A percentile compares a stretch with the other conserved stretches of the same genome.
Evolutionary conservation across 2,329 filamentous ascomycete species (phyloP).

Genomic region (Cladobotryum protrusum): DNA sequence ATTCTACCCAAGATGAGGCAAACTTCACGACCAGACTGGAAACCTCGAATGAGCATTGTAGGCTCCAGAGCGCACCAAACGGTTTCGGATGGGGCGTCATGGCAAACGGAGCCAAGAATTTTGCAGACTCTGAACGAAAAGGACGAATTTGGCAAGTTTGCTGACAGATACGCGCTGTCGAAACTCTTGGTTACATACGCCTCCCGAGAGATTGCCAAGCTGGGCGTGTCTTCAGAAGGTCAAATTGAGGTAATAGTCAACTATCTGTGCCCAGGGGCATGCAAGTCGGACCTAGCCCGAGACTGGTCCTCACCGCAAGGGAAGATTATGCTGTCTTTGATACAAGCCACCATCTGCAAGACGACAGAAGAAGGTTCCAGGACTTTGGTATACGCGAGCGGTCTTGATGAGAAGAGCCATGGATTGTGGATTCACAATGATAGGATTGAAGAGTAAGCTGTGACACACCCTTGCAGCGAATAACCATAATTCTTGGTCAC

Average conservation of each 20-base stretch:
- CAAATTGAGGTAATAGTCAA: neutral
- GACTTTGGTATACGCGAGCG: neutral
- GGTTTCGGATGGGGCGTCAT: conserved; percentile 2
- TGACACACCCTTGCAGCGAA: neutral
- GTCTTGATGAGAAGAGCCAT: neutral
- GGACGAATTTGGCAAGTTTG: neutral
- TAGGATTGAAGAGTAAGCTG: conserved; percentile 2
- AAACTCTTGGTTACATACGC: conserved; percentile 1
- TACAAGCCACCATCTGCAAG: conserved; percentile 3
- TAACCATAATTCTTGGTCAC: neutral
- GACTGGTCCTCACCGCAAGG: neutral
- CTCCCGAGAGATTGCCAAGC: neutral
- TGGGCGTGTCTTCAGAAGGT: neutral
- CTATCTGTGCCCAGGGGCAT: conserved; percentile 2
- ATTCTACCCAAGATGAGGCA: conserved; percentile 25
- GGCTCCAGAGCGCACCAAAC: conserved; percentile 3
- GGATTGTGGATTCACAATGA: conserved; percentile 1
- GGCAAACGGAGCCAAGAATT: conserved; percentile 1
- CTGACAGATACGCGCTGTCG: neutral
- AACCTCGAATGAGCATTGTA: conserved; percentile 8
- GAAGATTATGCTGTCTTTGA: neutral
- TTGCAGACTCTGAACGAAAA: conserved; percentile 1
- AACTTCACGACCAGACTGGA: conserved; percentile 6
- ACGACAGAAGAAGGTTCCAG: conserved; percentile 1
- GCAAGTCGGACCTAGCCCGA: neutral